Evolutionary conservation across 805 yeast genomes (phyloP).

Genomic region (Kodamaea restingae): DNA sequence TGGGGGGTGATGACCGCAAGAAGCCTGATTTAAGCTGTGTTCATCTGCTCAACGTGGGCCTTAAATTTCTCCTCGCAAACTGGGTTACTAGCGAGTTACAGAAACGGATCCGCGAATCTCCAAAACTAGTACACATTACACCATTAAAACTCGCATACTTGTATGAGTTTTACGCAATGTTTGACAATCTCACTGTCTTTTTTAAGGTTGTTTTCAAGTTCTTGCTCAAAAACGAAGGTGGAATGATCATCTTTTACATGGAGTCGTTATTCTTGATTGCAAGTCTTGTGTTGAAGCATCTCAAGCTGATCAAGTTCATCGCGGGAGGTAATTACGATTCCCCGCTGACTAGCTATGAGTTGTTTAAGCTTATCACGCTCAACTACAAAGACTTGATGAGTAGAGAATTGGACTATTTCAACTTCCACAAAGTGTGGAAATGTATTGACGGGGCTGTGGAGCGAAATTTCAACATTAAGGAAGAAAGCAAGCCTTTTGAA

Average conservation of each 20-base stretch:
- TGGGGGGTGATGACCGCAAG: not conserved
- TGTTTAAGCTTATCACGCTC: slow-evolving; percentile 30
- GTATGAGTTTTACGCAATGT: slow-evolving; percentile 31
- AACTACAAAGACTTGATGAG: slow-evolving; percentile 32
- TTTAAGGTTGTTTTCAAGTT: slow-evolving; percentile 33
- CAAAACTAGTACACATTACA: slow-evolving; percentile 33
- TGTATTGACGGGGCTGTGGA: slow-evolving; percentile 23
- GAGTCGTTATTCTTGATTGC: slow-evolving; percentile 38
- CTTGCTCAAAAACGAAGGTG: slow-evolving; percentile 37
- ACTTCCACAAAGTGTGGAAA: slow-evolving; percentile 32
- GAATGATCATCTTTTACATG: slow-evolving; percentile 37
- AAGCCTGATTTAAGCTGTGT: slow-evolving; percentile 11
- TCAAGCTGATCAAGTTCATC: slow-evolving; percentile 31
- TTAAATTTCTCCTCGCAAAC: slow-evolving; percentile 43
- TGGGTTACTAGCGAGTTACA: slow-evolving; percentile 46
- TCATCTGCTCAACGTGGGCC: slow-evolving; percentile 34
- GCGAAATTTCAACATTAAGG: not conserved
- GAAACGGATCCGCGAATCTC: slow-evolving; percentile 27
- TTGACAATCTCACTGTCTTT: slow-evolving; percentile 40
- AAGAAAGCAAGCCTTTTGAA: slow-evolving; percentile 12
- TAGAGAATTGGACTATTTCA: slow-evolving; percentile 31
- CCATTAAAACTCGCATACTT: slow-evolving; percentile 28
- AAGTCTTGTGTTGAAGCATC: slow-evolving; percentile 28
- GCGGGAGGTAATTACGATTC: slow-evolving; percentile 26
- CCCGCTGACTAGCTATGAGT: slow-evolving; percentile 29